Conservation (phyloP, 2,329 filamentous ascomycete species). For the Aspergillus sclerotialis region DNA sequence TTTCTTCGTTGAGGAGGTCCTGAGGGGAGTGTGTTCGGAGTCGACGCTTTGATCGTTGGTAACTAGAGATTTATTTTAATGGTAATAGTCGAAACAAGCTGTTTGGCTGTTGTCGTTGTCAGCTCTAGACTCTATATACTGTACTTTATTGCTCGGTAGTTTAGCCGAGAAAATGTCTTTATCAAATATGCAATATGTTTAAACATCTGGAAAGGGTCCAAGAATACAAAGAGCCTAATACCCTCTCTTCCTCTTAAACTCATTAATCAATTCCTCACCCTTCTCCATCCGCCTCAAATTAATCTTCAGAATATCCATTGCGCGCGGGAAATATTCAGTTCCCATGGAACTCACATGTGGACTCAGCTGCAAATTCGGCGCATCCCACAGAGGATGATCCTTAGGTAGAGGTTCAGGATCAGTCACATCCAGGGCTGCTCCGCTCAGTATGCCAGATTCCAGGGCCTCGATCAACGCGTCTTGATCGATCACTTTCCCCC, state of each 20-base stretch:
- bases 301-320: constrained; percentile 50
- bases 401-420: constrained; percentile 69
- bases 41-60: too few relatives aligned
- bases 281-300: constrained; percentile 50
- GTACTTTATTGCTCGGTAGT: too few relatives aligned
- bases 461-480: constrained; percentile 58
- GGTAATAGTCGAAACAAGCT: too few relatives aligned
- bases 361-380: constrained; percentile 63
- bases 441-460: constrained; percentile 46
- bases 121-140: too few relatives aligned
- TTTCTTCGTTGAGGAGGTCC: constrained; percentile 39
- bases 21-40: constrained; percentile 4
- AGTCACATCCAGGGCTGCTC: constrained; percentile 71
- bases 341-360: constrained; percentile 57
- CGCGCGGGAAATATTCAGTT: constrained; percentile 49
- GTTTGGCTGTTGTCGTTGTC: too few relatives aligned
- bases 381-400: constrained; percentile 62
- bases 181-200: too few relatives aligned
- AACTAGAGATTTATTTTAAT: too few relatives aligned
- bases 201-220: too few relatives aligned
- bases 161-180: too few relatives aligned
- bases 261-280: constrained; percentile 54
- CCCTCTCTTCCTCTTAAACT: constrained; percentile 53
- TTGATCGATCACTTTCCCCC: constrained; percentile 58
- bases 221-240: too few relatives aligned